Base-by-base conservation (phyloP, 768 basidiomycete genomes). In the Suillus spraguei region DNA sequence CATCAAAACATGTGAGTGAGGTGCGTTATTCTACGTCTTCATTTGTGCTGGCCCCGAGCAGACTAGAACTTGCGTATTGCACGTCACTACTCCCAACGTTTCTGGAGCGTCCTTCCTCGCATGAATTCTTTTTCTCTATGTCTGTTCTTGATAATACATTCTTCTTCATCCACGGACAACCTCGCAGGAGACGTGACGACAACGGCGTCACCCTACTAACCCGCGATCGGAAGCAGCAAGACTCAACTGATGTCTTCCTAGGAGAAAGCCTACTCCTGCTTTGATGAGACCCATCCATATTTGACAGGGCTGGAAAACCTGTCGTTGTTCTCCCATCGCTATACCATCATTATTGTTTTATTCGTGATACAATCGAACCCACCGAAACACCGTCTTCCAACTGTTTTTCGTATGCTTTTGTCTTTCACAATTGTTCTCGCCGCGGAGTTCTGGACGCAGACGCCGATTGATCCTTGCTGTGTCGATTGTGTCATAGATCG, bases 91-190 rank as follows among this genome's bases (percentile, higher is more conserved):
- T 85, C 11, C 81, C 83, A 24, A 85, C 83, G 59, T 70, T 85
- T 32, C 76, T 71, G 20, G 84, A 85, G 64, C 74, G 87, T 7
- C 88, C 87, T 0, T 80, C 81, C 0, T 87, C 86, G 0, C 86
- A 87, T 65, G 82, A 87, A 47, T 78, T 87, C 65, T 84, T 82
- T 0, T 81, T 84, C 64, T 82, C 85, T 0, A 81, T 84, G 76
- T 81, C 81, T 8, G 70, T 77, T 1, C 79, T 91, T 9, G 90
- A 92, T 42, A 90, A 92, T 64, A 91, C 90, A 0, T 92, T 93
- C 72, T 85, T 85, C 0, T 92, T 89, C 79, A 70, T 82, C 24
- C 74, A 73, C 58, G 67, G 68, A 32, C 73, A 76, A 54, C 72
- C 71, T 1, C 79, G 72, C 28, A 82, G 83, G 36, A 78, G 72